A percentile compares a stretch with the other conserved stretches of the same genome.
Conservation (phyloP, 768 basidiomycete species). For the Lactifluus hygrophoroides region DNA sequence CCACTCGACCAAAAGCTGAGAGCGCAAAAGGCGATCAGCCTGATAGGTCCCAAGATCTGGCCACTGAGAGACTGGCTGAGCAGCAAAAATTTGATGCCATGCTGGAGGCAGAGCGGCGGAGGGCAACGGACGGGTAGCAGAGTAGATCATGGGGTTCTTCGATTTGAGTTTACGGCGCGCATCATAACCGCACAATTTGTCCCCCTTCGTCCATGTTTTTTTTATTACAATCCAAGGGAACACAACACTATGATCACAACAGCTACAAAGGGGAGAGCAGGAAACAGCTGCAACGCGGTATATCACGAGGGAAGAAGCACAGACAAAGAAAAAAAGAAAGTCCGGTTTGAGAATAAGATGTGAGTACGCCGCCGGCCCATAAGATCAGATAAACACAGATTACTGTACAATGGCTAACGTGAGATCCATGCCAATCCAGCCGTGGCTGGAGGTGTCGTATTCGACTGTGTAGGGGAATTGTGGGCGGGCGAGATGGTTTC, state of each 20-base stretch:
- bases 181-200: not conserved
- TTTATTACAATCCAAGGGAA: not conserved
- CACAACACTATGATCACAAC: not conserved
- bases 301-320: not conserved
- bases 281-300: not conserved
- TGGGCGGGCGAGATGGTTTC: conserved; percentile 22
- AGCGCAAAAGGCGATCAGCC: conserved; percentile 35
- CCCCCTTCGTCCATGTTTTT: too few relatives aligned
- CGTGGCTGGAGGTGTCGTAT: conserved; percentile 19
- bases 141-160: not conserved
- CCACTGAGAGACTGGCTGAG: conserved; percentile 33
- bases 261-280: not conserved
- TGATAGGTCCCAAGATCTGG: conserved; percentile 21
- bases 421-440: conserved; percentile 7
- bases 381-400: not conserved
- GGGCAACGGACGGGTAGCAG: conserved; percentile 15
- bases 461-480: conserved; percentile 8
- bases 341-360: too few relatives aligned
- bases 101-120: conserved; percentile 47
- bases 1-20: conserved; percentile 3
- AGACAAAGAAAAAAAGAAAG: not conserved
- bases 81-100: conserved; percentile 53
- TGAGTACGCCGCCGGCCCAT: too few relatives aligned
- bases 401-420: not conserved
- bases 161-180: not conserved